These are phyloP conservation scores for Lolium perenne DNA, from an alignment of 176 grass and related monocot species.

Conservation along the genomic window DNA sequence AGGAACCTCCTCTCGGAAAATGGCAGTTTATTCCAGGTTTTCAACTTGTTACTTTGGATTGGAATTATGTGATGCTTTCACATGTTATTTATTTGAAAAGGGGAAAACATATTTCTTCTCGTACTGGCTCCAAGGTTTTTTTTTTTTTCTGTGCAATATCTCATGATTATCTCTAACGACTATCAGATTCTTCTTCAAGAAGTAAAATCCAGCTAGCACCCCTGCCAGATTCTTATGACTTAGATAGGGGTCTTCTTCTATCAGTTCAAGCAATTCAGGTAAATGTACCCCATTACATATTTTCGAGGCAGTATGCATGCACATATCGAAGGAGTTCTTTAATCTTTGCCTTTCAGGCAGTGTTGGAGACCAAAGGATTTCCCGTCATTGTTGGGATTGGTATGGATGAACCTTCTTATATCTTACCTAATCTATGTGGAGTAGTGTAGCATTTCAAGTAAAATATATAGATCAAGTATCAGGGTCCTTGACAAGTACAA, in stretches of 20 bases:
- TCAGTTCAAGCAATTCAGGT: conserved; percentile 99
- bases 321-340: conserved; percentile 29
- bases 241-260: conserved; percentile 94
- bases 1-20: conserved; percentile 79
- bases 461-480: conserved; percentile 4
- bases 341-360: conserved; percentile 63
- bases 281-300: neutral
- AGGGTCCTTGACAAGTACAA: conserved; percentile 16
- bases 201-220: conserved; percentile 74
- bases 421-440: neutral
- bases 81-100: conserved; percentile 15
- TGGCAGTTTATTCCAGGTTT: conserved; percentile 90
- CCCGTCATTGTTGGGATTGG: conserved; percentile 99
- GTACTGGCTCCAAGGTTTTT: neutral
- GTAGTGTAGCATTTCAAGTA: conserved; percentile 13
- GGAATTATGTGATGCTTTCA: conserved; percentile 28
- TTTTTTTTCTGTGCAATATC: conserved; percentile 12
- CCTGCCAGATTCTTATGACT: conserved; percentile 92
- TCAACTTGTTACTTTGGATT: conserved; percentile 43
- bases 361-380: conserved; percentile 98
- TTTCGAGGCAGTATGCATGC: neutral
- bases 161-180: conserved; percentile 43
- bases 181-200: conserved; percentile 86
- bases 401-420: conserved; percentile 37
- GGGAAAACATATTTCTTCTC: conserved; percentile 22